Evolutionary conservation across 345 rosid genomes (phyloP).

Genomic region (Erodium maritimum): DNA sequence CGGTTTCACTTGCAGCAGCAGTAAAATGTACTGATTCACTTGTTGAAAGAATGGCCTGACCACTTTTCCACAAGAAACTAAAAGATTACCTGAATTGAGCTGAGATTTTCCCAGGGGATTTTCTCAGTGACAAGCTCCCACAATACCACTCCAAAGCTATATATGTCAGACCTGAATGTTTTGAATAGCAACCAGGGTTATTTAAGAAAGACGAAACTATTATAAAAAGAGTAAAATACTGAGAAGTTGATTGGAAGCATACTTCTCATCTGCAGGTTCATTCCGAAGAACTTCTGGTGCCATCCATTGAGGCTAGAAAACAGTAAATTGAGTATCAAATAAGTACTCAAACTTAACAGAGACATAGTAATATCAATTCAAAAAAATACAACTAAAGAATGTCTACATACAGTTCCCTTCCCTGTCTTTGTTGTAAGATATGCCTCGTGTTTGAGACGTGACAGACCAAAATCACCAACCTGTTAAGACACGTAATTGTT

Average conservation of each 20-base stretch:
- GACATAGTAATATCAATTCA: constrained; percentile 1
- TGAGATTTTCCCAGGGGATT: constrained; percentile 95
- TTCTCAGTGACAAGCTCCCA: constrained; percentile 97
- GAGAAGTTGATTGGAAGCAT: constrained; percentile 8
- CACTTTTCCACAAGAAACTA: constrained; percentile 5
- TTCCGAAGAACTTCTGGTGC: constrained; percentile 97
- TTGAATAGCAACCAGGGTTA: constrained; percentile 7
- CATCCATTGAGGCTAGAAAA: constrained; percentile 97
- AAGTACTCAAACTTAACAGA: constrained; percentile 4
- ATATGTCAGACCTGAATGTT: constrained; percentile 71
- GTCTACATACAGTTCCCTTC: constrained; percentile 68
- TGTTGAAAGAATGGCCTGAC: background rate
- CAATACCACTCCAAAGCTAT: constrained; percentile 83
- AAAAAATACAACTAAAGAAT: background rate
- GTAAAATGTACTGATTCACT: background rate
- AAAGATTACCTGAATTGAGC: constrained; percentile 80
- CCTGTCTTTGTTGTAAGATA: constrained; percentile 68
- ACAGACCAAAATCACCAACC: constrained; percentile 99
- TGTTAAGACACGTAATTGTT: constrained; percentile 14
- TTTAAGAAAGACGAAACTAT: background rate
- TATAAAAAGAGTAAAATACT: background rate
- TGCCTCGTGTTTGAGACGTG: constrained; percentile 85
- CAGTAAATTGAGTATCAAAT: constrained; percentile 6
- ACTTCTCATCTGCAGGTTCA: constrained; percentile 96
- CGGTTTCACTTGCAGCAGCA: background rate